Base-by-base conservation (phyloP, 2,329 filamentous ascomycete genomes). In the Ceratocystis cubensis region DNA sequence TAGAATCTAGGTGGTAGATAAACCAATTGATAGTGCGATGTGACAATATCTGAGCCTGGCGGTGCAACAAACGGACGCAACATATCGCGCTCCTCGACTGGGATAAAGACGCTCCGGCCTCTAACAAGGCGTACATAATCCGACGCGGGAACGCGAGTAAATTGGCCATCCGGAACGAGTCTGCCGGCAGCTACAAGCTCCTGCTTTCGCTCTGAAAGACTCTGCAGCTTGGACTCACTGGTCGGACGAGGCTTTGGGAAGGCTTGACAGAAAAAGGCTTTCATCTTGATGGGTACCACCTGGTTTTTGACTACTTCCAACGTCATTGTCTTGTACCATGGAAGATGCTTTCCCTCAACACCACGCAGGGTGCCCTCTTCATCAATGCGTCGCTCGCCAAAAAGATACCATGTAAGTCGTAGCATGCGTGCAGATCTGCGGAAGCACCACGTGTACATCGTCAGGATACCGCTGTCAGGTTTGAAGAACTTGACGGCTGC, bases 361-460 rank as follows among this genome's bases (percentile, higher is more conserved):
- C 79, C 63, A n/a, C n/a, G 56, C 56, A 59, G 56, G 78, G 15
- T 78, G 6, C 91, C 89, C 75, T 96, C 91, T 74, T 99, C 93
- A 69, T 96, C 90, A 25, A 84, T 78, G 33, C 82, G 81, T 67
- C 90, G 84, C 71, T 96, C 88, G 15, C 89, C 91, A 73, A 99
- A 97, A 53, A 99, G 83, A 74, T 99, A 99, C 78, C 92, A 89
- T 1, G 91, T 95, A 45, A 99, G 79, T 25, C 93, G 84, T 64
- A 99, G 79, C 50, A 81, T 78, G 63, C 89, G 82, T 13, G 92
- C 94, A 73, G 92, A 96, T 71, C 84, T 85, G 70, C 88, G 87
- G 77, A 99, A 96, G 91, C 94, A 99, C 93, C 93, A 97, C 6
- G 86, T 87, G 74, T 96, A 99, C 80, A 96, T 87, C 65, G 82